These are phyloP conservation scores for Chaetomiaceae sp. DNA, from an alignment of 2,329 filamentous ascomycete species.

Conservation along the genomic window DNA sequence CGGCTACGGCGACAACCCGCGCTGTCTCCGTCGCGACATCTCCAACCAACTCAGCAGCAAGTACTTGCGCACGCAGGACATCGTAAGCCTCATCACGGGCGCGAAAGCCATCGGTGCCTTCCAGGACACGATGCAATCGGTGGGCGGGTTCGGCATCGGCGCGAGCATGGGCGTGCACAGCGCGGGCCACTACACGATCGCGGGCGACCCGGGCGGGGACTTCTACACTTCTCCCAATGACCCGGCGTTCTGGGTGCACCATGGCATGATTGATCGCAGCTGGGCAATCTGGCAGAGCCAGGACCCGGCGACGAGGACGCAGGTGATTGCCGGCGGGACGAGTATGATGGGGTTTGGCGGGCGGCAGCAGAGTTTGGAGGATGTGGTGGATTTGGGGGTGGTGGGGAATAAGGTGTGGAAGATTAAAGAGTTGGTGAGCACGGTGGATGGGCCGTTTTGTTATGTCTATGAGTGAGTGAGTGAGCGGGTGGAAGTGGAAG, in stretches of 20 bases:
- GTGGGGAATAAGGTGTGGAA: constrained; percentile 21
- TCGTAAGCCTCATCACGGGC: constrained; percentile 34
- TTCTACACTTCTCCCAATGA: constrained; percentile 35
- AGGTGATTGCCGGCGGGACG: constrained; percentile 27
- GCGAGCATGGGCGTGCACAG: constrained; percentile 29
- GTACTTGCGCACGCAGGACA: constrained; percentile 25
- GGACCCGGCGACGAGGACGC: constrained; percentile 22
- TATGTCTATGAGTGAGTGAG: constrained; percentile 24
- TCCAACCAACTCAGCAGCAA: constrained; percentile 27
- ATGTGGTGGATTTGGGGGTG: constrained; percentile 24
- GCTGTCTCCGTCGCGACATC: constrained; percentile 40
- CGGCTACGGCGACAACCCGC: constrained; percentile 39
- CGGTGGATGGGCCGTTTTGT: constrained; percentile 25
- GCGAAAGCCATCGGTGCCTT: constrained; percentile 35
- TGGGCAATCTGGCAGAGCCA: constrained; percentile 31
- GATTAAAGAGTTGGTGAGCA: constrained; percentile 23
- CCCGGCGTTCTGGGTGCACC: constrained; percentile 28
- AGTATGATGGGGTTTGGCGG: constrained; percentile 26
- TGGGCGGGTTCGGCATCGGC: constrained; percentile 13
- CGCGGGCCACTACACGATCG: constrained; percentile 30
- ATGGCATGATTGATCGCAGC: constrained; percentile 28
- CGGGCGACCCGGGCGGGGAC: constrained; percentile 37
- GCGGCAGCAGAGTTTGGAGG: constrained; percentile 23
- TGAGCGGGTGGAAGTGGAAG: background rate
- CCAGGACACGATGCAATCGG: constrained; percentile 40